These are phyloP conservation scores for Paracoccidioides lutzii DNA, from an alignment of 2,329 filamentous ascomycete genomes.

Conservation along the genomic window DNA sequence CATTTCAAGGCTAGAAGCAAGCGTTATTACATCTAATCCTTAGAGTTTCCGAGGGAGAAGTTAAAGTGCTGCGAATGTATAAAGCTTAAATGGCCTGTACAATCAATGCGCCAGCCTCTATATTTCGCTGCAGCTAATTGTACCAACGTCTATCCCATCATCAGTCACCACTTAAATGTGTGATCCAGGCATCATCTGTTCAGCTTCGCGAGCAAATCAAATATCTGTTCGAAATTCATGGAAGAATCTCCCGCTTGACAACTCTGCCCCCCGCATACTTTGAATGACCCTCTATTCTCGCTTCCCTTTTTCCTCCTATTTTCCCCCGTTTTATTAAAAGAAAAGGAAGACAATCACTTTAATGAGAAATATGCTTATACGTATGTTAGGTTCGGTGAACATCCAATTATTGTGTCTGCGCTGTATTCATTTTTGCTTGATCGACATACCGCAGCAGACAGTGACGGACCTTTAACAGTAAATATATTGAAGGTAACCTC, in stretches of 20 bases:
- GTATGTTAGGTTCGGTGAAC: conserved; percentile 36
- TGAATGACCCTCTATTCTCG: neutral
- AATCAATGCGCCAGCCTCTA: neutral
- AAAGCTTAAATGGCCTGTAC: conserved; percentile 5
- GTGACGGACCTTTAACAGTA: conserved; percentile 31
- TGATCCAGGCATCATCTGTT: neutral
- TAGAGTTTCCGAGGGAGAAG: neutral
- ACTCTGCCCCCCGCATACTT: neutral
- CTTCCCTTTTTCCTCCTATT: neutral
- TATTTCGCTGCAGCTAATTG: conserved; percentile 3
- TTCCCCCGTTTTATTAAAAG: neutral
- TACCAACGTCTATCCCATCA: neutral
- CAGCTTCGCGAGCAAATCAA: neutral
- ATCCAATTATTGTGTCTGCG: conserved; percentile 34
- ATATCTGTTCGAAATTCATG: neutral
- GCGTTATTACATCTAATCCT: conserved; percentile 11
- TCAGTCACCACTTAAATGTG: neutral
- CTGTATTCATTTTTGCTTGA: conserved; percentile 38
- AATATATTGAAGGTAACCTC: conserved; percentile 34
- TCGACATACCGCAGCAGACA: conserved; percentile 36
- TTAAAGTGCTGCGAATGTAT: conserved; percentile 1
- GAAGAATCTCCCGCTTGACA: neutral
- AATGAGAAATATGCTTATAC: conserved; percentile 14
- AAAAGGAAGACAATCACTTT: neutral
- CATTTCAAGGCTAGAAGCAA: conserved; percentile 19